Base-by-base conservation (phyloP, 106 monocot species). In the Chionographis japonica region DNA sequence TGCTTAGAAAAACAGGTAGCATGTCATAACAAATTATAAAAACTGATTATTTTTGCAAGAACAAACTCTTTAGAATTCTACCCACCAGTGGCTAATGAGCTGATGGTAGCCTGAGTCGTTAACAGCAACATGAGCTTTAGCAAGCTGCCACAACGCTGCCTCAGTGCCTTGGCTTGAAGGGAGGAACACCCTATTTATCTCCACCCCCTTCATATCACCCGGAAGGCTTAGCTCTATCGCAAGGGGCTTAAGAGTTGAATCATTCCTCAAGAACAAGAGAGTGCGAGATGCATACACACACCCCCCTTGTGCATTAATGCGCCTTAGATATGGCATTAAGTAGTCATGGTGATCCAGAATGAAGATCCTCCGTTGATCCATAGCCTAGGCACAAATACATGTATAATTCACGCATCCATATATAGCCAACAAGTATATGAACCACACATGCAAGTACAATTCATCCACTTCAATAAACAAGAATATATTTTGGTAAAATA, bases 331-430 rank as follows among this genome's bases (percentile, higher is more conserved):
- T 4, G 85, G 79, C 85, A 89, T 85, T 51, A 85, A 66, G 67
- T 85, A 77, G 72, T 85, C 88, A 57, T 89, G 88, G 74, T 89
- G 88, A 58, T 89, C 88, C 11, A 89, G 73, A n/a, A 85, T 79
- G 66, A 85, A 85, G 19, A 89, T 69, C 64, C 85, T 82, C 61
- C 62, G 58, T 36, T 73, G 40, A n/a, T 71, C 14, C 85, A 82
- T 53, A 7, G 88, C 85, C 88, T 89, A 62, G 0, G 41, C 2
- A 40, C 15, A 54, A 15, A 58, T 14, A 12, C 42, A 52, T 13
- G n/a, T 49, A 27, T 27, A 27, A 27, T 27, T 27, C 27, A 27
- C 27, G 27, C 27, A 27, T 27, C 27, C 27, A 27, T 27, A 27
- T 0, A 27, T 27, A 27, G 27, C 27, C 27, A 27, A 27, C 27